Base-by-base conservation (phyloP, 495 filamentous ascomycete species). In the Podospora australis region DNA sequence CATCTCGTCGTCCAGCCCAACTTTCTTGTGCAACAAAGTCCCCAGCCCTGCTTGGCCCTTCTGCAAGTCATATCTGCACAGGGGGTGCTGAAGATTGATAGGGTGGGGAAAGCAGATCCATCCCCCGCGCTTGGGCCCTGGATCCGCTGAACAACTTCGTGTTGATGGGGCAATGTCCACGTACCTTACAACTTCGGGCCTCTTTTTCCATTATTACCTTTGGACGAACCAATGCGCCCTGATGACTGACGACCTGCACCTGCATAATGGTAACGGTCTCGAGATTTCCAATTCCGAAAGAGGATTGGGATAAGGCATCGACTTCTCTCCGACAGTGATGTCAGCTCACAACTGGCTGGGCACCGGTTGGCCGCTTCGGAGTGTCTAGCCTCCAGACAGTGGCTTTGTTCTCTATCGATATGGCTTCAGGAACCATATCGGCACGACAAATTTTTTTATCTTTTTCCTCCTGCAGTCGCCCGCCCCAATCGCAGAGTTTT, bases 51-150 rank as follows among this genome's bases (percentile, higher is more conserved):
- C 44, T 50, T 50, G 52, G 47, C 43, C 23, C 21, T 40, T 11
- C 53, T 55, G 53, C 53, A 48, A 55, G 53, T 55, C 53, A 55
- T 55, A 39, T 32, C 21, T 16, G 48, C 40, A 46, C 52, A 54
- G 52, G 52, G 52, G 46, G 42, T 17, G 14, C 14, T 20, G 21
- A 20, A 19, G 40, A 16, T 30, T 46, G 52, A 54, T 46, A 43
- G 46, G 46, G 52, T 39, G 46, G 52, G 52, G 40, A 20, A 19
- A 21, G 2, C 4, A 41, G 10, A 17, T 24, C 24, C 14, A 4
- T 39, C 11, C 35, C 46, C 46, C 36, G 35, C 24, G 38, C 36
- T 42, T 41, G 45, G 45, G 30, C 23, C 30, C 21, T 17, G n/a
- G 21, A 32, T 48, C 9, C 10, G 3, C 4, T 4, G 4, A 34